These are phyloP conservation scores for Hypoxylon sp. DNA, from an alignment of 2,329 filamentous ascomycete genomes.

Conservation along the genomic window DNA sequence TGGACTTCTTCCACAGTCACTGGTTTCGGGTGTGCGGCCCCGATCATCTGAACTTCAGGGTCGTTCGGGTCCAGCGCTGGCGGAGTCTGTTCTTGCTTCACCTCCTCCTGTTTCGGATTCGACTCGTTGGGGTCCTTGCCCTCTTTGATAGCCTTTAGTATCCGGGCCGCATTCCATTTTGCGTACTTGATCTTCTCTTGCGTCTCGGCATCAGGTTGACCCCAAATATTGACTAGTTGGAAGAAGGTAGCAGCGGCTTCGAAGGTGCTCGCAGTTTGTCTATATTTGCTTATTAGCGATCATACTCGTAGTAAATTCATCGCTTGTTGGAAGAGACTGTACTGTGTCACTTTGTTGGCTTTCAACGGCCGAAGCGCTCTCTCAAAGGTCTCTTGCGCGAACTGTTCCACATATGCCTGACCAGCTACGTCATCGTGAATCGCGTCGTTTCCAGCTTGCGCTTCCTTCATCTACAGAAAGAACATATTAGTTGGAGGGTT, in stretches of 20 bases:
- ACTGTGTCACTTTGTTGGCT: conserved; percentile 87
- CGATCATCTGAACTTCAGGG: conserved; percentile 72
- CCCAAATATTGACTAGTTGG: conserved; percentile 89
- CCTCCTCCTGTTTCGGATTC: conserved; percentile 78
- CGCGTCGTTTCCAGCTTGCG: conserved; percentile 83
- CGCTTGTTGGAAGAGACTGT: conserved; percentile 43
- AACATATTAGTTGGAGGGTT: conserved; percentile 9
- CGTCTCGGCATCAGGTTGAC: conserved; percentile 78
- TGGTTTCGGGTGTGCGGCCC: conserved; percentile 56
- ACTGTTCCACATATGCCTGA: conserved; percentile 94
- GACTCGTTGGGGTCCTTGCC: conserved; percentile 93
- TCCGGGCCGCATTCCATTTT: conserved; percentile 94
- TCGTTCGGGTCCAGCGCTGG: conserved; percentile 73
- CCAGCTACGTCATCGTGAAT: conserved; percentile 88
- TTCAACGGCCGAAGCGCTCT: conserved; percentile 86
- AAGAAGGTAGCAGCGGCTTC: conserved; percentile 94
- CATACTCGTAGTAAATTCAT: background rate
- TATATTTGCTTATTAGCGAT: conserved; percentile 54
- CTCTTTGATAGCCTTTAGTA: conserved; percentile 90
- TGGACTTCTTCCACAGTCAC: conserved; percentile 69
- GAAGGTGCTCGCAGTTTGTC: conserved; percentile 94
- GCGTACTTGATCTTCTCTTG: conserved; percentile 93
- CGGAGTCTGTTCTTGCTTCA: conserved; percentile 61
- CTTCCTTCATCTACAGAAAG: conserved; percentile 72
- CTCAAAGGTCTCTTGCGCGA: conserved; percentile 88